Evolutionary conservation across 202 grass and related monocot genomes (phyloP).

Genomic region (Alloteropsis angusta): DNA sequence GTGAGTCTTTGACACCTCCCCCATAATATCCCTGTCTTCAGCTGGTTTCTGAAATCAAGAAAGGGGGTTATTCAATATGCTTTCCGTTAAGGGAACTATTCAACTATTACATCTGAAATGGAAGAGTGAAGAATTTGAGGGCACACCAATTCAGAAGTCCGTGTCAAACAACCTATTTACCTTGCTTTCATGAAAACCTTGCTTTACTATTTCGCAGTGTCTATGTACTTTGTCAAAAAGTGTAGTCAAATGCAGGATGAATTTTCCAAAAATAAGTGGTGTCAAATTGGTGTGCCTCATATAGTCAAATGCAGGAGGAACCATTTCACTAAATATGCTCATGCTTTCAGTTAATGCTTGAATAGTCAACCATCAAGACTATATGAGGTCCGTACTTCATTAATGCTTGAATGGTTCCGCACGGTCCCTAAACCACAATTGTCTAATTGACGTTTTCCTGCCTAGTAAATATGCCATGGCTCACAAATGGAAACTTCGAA

Average conservation of each 20-base stretch:
- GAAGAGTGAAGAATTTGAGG: not conserved
- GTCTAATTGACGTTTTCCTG: not conserved
- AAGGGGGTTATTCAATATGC: not conserved
- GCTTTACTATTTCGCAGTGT: not conserved
- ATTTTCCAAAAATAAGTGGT: not conserved
- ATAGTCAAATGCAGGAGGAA: too few species aligned
- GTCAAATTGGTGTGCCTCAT: too few species aligned
- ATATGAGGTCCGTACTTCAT: not conserved
- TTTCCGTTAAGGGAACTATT: not conserved
- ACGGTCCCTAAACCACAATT: not conserved
- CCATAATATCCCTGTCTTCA: conserved; percentile 70
- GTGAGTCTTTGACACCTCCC: conserved; percentile 66
- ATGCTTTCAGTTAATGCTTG: too few species aligned
- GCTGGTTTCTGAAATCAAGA: conserved; percentile 66
- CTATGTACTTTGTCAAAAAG: not conserved
- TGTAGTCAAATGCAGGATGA: not conserved
- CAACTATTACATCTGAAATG: not conserved
- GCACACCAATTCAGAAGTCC: not conserved
- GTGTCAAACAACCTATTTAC: not conserved
- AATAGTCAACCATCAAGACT: not conserved
- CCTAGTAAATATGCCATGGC: not conserved
- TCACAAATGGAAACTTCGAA: not conserved
- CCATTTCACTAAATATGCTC: too few species aligned
- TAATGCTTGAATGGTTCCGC: not conserved
- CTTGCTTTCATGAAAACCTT: not conserved